phyloP scores from a whole-genome alignment of 2,329 filamentous ascomycete species.

The Pyrenochaeta sp. region DNA sequence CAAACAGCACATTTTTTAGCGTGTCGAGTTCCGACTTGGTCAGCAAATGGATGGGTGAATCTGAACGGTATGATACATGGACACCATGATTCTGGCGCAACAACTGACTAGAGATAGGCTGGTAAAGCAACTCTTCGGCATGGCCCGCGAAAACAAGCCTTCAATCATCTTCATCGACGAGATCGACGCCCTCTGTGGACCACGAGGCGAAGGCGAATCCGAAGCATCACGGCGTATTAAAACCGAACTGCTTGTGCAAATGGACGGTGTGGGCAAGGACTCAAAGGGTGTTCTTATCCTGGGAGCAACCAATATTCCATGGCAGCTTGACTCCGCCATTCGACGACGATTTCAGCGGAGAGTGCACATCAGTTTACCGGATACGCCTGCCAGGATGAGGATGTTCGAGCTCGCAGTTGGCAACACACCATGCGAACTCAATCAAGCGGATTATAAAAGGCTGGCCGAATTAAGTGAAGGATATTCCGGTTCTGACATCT shows the following conservation, averaged over 20 bases:
- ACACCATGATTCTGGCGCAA: not conserved
- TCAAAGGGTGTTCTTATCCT: slow-evolving; percentile 92
- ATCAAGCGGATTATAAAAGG: slow-evolving; percentile 77
- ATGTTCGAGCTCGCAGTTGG: slow-evolving; percentile 98
- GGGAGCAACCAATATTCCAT: slow-evolving; percentile 97
- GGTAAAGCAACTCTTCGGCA: slow-evolving; percentile 95
- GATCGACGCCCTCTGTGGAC: slow-evolving; percentile 94
- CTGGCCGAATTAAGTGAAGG: slow-evolving; percentile 86
- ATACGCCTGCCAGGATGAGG: slow-evolving; percentile 82
- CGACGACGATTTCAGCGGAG: slow-evolving; percentile 93
- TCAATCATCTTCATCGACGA: slow-evolving; percentile 99
- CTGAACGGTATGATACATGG: slow-evolving; percentile 75
- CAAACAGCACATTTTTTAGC: slow-evolving; percentile 99
- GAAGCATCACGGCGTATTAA: slow-evolving; percentile 98
- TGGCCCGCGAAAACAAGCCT: slow-evolving; percentile 97
- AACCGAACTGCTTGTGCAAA: slow-evolving; percentile 96
- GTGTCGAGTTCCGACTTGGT: slow-evolving; percentile 97
- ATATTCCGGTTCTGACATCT: slow-evolving; percentile 95
- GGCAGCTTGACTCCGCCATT: slow-evolving; percentile 97
- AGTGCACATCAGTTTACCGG: slow-evolving; percentile 94
- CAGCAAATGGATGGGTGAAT: slow-evolving; percentile 99
- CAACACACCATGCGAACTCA: slow-evolving; percentile 86
- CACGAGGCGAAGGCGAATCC: slow-evolving; percentile 92
- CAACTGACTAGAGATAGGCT: slow-evolving; percentile 63
- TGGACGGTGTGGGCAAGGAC: slow-evolving; percentile 98